Percentiles rank a stretch among this genome's conserved stretches.
These are phyloP conservation scores for Pseudotsuga menziesii DNA, from an alignment of 75 land plant genomes.

Conservation along the genomic window DNA sequence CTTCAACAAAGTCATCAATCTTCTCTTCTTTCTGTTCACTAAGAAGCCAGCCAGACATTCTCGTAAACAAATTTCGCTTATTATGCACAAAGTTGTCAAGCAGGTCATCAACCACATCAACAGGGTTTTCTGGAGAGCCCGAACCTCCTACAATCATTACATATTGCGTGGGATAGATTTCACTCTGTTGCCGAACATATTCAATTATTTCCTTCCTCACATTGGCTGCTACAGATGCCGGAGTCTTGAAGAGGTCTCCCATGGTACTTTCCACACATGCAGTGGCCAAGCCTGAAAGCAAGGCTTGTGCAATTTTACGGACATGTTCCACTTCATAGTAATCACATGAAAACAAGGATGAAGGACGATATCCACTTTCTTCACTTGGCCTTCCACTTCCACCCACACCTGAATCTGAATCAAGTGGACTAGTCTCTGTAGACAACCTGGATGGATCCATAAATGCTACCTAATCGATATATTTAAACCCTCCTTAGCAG, in stretches of 20 bases:
- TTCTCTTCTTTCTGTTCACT: conserved; percentile 80
- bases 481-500: not conserved
- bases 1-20: conserved; percentile 82
- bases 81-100: conserved; percentile 60
- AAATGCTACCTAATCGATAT: not conserved
- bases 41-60: conserved; percentile 74
- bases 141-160: conserved; percentile 20
- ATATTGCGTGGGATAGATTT: conserved; percentile 46
- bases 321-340: conserved; percentile 63
- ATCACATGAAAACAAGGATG: conserved; percentile 29
- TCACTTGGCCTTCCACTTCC: not conserved
- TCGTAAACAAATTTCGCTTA: conserved; percentile 54
- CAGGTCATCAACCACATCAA: conserved; percentile 51
- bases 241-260: conserved; percentile 64
- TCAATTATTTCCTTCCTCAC: conserved; percentile 82
- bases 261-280: conserved; percentile 85
- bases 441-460: not conserved
- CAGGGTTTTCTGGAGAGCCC: conserved; percentile 24
- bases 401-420: not conserved
- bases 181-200: conserved; percentile 50
- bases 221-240: conserved; percentile 53
- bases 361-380: not conserved
- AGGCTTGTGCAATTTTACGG: conserved; percentile 48
- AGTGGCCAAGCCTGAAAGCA: conserved; percentile 62
- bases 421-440: not conserved